A percentile compares a stretch with the other conserved stretches of the same genome.
Conservation (phyloP, 2,329 filamentous ascomycete species). For the Arthrinium phaeospermum region DNA sequence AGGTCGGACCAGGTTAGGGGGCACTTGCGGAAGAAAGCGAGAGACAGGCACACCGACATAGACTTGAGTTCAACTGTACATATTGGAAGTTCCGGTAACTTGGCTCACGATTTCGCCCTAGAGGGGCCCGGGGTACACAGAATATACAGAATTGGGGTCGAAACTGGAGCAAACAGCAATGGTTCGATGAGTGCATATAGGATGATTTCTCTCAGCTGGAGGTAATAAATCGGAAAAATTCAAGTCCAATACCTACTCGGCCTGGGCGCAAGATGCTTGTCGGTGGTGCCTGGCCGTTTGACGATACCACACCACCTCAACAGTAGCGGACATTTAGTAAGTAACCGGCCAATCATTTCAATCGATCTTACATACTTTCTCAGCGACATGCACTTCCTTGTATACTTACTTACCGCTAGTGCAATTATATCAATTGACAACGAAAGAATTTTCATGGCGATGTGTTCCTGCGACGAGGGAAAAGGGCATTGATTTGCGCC, state of each 20-base stretch:
- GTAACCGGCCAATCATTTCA: not conserved
- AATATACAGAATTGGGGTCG: not conserved
- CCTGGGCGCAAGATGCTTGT: not conserved
- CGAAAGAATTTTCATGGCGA: not conserved
- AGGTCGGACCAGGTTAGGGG: not conserved
- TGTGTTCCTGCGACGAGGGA: not conserved
- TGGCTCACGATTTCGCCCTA: constrained; percentile 7
- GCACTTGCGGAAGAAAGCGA: not conserved
- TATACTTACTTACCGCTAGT: too few relatives aligned
- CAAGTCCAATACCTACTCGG: not conserved
- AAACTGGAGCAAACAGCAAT: not conserved
- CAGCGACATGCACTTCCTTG: not conserved
- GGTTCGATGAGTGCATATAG: not conserved
- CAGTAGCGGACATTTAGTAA: not conserved
- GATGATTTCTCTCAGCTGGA: not conserved
- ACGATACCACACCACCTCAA: not conserved
- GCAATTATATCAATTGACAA: not conserved
- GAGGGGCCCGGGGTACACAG: not conserved
- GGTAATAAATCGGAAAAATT: not conserved
- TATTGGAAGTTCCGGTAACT: not conserved
- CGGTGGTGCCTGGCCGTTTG: constrained; percentile 1
- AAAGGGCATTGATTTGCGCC: not conserved
- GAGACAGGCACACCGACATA: not conserved
- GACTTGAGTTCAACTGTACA: not conserved
- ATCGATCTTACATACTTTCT: not conserved